Evolutionary conservation across 768 basidiomycete species (phyloP), one percentile per base, ranked within the genome.

Genomic region (Boletus sp.): DNA sequence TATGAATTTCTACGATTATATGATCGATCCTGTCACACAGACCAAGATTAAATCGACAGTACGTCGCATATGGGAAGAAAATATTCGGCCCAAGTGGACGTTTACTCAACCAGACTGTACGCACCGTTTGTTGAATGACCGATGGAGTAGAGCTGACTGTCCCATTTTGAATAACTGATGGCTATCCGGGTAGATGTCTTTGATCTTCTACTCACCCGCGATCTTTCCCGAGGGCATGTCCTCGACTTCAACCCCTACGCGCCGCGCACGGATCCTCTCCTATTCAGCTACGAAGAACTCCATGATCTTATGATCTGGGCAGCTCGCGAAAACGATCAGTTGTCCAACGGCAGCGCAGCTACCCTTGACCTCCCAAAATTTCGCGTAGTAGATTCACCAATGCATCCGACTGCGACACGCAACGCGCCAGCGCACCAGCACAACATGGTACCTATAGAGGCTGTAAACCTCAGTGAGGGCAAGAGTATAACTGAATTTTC

Each of bases 221-320:
- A 94, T 69, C 78, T 92, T 36, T 71, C 80, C 2, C 79, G 84
- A 11, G 90, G 84, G 15, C 89, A 94, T 71, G 78, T 98, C 62
- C 69, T 98, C 66, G 96, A 98, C 70, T 93, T 98, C 73, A 94
- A 94, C 62, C 92, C 94, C 0, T 97, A 89, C 65, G 82, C 87
- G 11, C 82, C 85, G 5, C 85, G 83, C 37, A 97, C 96, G n/a
- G 94, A 98, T 64, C 71, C 93, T 0, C 81, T 96, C 0, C 77
- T 97, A 17, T 98, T 96, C 74, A 82, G 81, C 1, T 98, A 92
- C 67, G 80, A 87, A 46, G 89, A 93, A 29, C 82, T 98, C 0
- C 73, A 75, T 37, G 73, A 65, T 1, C 66, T 86, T 7, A 70
- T 75, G 18, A 11, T 47, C 4, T 55, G 6, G 17, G 55, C 60